Evolutionary conservation across 108 stramenopile genomes (phyloP).

Genomic region (Fragilaria crotonensis): DNA sequence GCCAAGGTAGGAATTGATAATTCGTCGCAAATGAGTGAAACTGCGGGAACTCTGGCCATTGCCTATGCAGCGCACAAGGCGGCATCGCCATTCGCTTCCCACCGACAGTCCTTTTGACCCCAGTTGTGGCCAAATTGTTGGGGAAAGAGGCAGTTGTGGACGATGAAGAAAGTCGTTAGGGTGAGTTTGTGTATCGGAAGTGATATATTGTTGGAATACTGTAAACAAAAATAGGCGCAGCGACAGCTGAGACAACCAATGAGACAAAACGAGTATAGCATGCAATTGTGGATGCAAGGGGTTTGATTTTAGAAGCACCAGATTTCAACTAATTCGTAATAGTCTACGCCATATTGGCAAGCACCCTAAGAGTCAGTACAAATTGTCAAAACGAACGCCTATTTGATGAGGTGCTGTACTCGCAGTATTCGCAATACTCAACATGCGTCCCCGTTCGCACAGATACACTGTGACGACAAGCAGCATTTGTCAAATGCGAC

Average conservation of each 20-base stretch:
- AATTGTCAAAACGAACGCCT: no score
- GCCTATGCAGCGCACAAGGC: constrained; percentile 97
- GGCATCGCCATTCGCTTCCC: constrained; percentile 93
- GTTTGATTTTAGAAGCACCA: no score
- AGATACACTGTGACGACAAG: background rate
- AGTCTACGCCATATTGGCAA: no score
- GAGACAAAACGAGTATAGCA: no score
- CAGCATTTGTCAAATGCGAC: constrained; percentile 5
- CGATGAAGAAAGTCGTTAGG: constrained; percentile 11
- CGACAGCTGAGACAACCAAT: no score
- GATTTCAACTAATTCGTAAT: no score
- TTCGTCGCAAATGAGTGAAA: constrained; percentile 46
- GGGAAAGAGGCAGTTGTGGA: constrained; percentile 78
- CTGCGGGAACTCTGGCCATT: constrained; percentile 88
- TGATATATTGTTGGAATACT: no score
- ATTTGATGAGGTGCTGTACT: no score
- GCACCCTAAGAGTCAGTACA: no score
- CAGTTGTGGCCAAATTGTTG: constrained; percentile 88
- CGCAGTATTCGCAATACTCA: background rate
- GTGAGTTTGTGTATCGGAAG: no score
- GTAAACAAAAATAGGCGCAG: no score
- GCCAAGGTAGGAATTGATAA: constrained; percentile 74
- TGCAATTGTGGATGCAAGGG: no score
- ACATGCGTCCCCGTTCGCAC: background rate
- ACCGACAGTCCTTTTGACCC: constrained; percentile 92